These are phyloP conservation scores for Yamadazyma atlantica DNA, from an alignment of 1,139 yeast species.

Conservation along the genomic window DNA sequence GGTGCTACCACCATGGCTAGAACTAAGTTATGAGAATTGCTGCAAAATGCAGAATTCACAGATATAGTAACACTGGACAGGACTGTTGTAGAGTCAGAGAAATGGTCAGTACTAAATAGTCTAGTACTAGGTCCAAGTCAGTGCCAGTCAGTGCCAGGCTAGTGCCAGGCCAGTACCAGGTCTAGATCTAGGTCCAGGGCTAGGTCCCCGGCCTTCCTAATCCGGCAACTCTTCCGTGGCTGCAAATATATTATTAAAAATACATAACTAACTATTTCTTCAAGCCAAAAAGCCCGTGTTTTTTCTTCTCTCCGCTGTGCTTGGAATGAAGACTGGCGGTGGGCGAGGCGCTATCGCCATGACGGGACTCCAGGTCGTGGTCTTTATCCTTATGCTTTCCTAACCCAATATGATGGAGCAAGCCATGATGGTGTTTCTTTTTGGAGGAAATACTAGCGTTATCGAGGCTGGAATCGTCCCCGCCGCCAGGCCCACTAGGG, in stretches of 20 bases:
- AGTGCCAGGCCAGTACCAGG: too few species aligned
- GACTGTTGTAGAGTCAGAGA: too few species aligned
- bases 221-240: not conserved
- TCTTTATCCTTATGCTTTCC: slow-evolving; percentile 7
- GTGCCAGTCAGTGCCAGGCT: too few species aligned
- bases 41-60: not conserved
- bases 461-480: slow-evolving; percentile 12
- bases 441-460: slow-evolving; percentile 8
- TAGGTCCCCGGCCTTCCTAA: not conserved
- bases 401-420: slow-evolving; percentile 22
- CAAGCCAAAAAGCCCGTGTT: slow-evolving; percentile 12
- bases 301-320: slow-evolving; percentile 14
- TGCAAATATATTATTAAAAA: not conserved
- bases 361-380: slow-evolving; percentile 7
- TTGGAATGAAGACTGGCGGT: slow-evolving; percentile 20
- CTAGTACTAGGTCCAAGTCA: too few species aligned
- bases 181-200: too few species aligned
- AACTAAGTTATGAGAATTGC: too few species aligned
- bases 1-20: too few species aligned
- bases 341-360: slow-evolving; percentile 18
- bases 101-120: too few species aligned
- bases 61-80: too few species aligned
- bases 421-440: slow-evolving; percentile 21
- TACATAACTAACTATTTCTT: slow-evolving; percentile 12
- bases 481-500: too few species aligned